These are phyloP conservation scores for Suillus tomentosus DNA, from an alignment of 768 basidiomycete genomes.

Conservation along the genomic window DNA sequence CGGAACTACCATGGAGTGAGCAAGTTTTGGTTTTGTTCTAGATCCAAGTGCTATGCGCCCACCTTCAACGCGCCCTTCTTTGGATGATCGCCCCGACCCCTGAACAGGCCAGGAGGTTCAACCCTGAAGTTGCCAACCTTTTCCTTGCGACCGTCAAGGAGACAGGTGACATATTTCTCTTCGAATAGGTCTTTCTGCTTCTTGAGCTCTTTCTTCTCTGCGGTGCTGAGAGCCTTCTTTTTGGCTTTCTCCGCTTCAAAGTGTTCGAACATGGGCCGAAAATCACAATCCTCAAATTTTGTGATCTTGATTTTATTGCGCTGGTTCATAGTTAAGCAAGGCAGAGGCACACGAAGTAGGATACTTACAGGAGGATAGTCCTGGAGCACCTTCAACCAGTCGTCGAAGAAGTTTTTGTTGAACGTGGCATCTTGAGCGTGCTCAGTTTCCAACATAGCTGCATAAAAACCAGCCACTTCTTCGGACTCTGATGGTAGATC, in stretches of 20 bases:
- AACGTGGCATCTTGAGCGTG: conserved; percentile 88
- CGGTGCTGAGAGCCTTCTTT: conserved; percentile 82
- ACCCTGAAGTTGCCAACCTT: conserved; percentile 98
- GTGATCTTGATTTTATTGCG: conserved; percentile 74
- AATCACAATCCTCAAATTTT: conserved; percentile 83
- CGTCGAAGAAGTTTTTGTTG: conserved; percentile 94
- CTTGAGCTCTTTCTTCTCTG: conserved; percentile 92
- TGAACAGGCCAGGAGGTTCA: conserved; percentile 97
- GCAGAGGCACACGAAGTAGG: conserved; percentile 9
- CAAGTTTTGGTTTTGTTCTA: conserved; percentile 9
- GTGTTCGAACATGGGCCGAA: conserved; percentile 91
- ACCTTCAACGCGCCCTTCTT: conserved; percentile 97
- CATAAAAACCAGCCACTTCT: conserved; percentile 97
- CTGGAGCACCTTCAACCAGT: conserved; percentile 79
- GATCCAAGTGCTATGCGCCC: conserved; percentile 20
- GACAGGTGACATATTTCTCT: conserved; percentile 79
- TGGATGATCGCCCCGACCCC: conserved; percentile 98
- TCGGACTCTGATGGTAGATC: conserved; percentile 84
- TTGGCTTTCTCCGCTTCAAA: conserved; percentile 91
- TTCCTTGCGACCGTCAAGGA: conserved; percentile 96
- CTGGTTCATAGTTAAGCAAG: conserved; percentile 38
- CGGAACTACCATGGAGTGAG: conserved; percentile 57
- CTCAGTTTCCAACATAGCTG: conserved; percentile 86
- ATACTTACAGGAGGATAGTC: conserved; percentile 79
- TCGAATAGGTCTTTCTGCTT: conserved; percentile 83